These are phyloP conservation scores for Aspergillus mulundensis DNA, from an alignment of 495 filamentous ascomycete species.

Conservation along the genomic window DNA sequence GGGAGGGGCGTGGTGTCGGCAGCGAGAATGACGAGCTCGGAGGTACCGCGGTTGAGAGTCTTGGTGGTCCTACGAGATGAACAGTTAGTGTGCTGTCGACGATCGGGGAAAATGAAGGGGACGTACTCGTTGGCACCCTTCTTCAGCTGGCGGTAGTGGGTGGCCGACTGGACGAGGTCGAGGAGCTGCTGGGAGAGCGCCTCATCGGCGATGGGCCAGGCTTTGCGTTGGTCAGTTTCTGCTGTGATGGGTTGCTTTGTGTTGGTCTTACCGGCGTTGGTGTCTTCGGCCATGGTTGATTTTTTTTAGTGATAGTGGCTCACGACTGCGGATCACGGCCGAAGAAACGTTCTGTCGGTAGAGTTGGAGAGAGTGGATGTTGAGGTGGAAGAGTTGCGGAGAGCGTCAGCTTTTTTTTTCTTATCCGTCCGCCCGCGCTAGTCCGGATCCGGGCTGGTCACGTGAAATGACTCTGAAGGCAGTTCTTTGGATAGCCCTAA, in stretches of 20 bases:
- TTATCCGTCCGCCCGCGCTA: neutral
- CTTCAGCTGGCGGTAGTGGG: slow-evolving; percentile 82
- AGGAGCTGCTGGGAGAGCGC: slow-evolving; percentile 75
- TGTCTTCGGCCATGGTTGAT: slow-evolving; percentile 38
- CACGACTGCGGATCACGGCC: slow-evolving; percentile 15
- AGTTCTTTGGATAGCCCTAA: neutral
- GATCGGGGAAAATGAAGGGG: neutral
- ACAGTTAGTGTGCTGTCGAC: neutral
- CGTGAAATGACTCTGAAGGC: neutral
- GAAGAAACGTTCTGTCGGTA: neutral
- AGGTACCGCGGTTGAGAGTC: slow-evolving; percentile 82
- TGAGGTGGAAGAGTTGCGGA: neutral
- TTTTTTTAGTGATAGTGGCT: slow-evolving; percentile 8
- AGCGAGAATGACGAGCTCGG: slow-evolving; percentile 83
- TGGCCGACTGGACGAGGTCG: slow-evolving; percentile 82
- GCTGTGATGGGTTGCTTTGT: no score
- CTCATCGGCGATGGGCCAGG: slow-evolving; percentile 87
- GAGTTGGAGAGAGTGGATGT: neutral
- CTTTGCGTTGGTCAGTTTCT: slow-evolving; percentile 37
- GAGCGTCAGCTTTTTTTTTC: slow-evolving; percentile 4
- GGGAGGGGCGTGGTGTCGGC: slow-evolving; percentile 83
- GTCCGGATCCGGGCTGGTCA: neutral
- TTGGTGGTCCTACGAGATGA: slow-evolving; percentile 59
- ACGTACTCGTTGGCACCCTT: slow-evolving; percentile 62
- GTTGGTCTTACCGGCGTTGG: slow-evolving; percentile 33